These are phyloP conservation scores for Hygrophorus pudorinus DNA, from an alignment of 768 basidiomycete species.

Conservation along the genomic window DNA sequence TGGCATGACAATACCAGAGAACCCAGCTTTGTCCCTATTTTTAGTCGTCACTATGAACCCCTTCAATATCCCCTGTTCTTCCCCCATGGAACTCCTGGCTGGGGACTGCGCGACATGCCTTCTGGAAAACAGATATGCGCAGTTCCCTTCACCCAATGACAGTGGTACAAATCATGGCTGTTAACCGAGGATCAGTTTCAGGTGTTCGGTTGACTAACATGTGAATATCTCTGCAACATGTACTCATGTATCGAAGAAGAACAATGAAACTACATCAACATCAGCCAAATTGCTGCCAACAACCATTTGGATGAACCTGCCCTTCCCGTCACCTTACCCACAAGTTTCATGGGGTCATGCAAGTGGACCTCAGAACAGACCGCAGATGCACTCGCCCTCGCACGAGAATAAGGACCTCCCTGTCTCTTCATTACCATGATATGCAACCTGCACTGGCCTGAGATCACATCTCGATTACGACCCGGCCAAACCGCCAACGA, in stretches of 20 bases:
- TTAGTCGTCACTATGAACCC: too few species aligned
- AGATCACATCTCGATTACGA: too few species aligned
- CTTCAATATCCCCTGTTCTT: too few species aligned
- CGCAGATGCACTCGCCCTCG: too few species aligned
- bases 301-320: slow-evolving; percentile 17
- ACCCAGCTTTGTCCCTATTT: too few species aligned
- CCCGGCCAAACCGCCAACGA: slow-evolving; percentile 24
- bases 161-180: slow-evolving; percentile 28
- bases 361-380: too few species aligned
- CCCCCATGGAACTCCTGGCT: too few species aligned
- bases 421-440: too few species aligned
- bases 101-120: slow-evolving; percentile 3
- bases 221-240: slow-evolving; percentile 31
- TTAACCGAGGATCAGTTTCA: slow-evolving; percentile 22
- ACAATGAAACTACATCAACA: slow-evolving; percentile 22
- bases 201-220: slow-evolving; percentile 23
- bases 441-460: too few species aligned
- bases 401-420: too few species aligned
- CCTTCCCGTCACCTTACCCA: slow-evolving; percentile 28
- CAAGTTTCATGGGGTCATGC: too few species aligned
- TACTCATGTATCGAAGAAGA: slow-evolving; percentile 23
- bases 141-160: slow-evolving; percentile 12
- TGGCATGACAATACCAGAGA: slow-evolving; percentile 27
- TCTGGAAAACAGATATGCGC: not conserved
- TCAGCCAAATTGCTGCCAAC: slow-evolving; percentile 19